Evolutionary conservation across 139 green algal genomes (phyloP).

Genomic region (Eudorina sp.): DNA sequence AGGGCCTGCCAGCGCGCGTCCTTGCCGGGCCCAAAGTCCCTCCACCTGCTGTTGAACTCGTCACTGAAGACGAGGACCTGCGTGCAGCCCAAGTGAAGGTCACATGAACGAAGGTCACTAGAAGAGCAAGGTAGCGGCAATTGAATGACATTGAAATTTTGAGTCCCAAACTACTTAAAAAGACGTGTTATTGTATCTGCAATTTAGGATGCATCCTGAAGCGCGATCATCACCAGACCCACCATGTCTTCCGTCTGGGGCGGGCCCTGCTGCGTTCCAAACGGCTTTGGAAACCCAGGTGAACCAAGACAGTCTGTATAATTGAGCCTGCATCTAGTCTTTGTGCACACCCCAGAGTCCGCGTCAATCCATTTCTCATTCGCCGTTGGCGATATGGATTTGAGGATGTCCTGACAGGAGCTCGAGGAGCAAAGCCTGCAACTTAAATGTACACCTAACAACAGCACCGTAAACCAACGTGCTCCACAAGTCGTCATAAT

Average conservation of each 20-base stretch:
- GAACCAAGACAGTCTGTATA: slow-evolving; percentile 1
- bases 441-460: too few species aligned
- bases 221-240: not conserved
- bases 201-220: not conserved
- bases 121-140: not conserved
- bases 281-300: not conserved
- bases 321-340: slow-evolving; percentile 25
- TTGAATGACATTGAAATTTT: not conserved
- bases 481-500: too few species aligned
- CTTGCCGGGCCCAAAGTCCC: slow-evolving; percentile 34
- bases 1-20: slow-evolving; percentile 49
- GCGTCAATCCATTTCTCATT: slow-evolving; percentile 58
- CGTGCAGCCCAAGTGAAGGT: not conserved
- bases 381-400: not conserved
- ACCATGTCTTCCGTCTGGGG: slow-evolving; percentile 25
- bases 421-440: not conserved
- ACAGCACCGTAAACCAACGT: too few species aligned
- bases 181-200: not conserved
- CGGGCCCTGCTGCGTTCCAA: not conserved
- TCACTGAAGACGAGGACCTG: slow-evolving; percentile 68
- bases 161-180: not conserved
- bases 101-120: not conserved
- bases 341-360: slow-evolving; percentile 48
- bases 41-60: slow-evolving; percentile 62
- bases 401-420: not conserved